Conservation (phyloP, 2,329 filamentous ascomycete species). For the Penicillium sp. region DNA sequence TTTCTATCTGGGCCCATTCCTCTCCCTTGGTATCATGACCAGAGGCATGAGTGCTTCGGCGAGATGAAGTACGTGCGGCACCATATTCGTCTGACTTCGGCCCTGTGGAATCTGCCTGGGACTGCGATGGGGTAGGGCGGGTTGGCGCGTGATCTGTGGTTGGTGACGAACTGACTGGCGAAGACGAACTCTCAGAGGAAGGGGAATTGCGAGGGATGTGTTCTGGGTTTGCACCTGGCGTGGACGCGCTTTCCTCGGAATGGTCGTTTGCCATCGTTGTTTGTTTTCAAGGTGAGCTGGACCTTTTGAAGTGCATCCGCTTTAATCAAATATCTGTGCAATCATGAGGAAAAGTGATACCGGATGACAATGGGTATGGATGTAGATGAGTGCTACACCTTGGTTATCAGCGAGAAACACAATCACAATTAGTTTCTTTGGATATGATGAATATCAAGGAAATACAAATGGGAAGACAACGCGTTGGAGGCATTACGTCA, state of each 20-base stretch:
- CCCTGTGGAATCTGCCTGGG: background rate
- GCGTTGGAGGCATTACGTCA: slow-evolving; percentile 14
- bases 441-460: background rate
- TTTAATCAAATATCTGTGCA: background rate
- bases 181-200: slow-evolving; percentile 1
- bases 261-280: background rate
- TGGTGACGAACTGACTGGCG: background rate
- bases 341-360: background rate
- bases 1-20: slow-evolving; percentile 28
- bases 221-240: background rate
- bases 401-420: no score
- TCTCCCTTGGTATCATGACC: slow-evolving; percentile 18
- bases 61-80: slow-evolving; percentile 19
- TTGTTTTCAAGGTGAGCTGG: background rate
- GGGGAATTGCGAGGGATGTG: background rate
- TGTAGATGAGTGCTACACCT: background rate
- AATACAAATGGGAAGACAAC: background rate
- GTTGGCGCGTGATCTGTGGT: slow-evolving; percentile 8
- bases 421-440: no score
- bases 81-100: slow-evolving; percentile 13
- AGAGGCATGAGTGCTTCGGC: slow-evolving; percentile 20
- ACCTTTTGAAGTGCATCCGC: background rate
- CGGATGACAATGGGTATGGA: background rate
- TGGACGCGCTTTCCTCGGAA: background rate
- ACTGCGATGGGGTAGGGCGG: slow-evolving; percentile 4